phyloP scores from a whole-genome alignment of 208 protist genomes.

The Trypanosomatidae sp. region DNA sequence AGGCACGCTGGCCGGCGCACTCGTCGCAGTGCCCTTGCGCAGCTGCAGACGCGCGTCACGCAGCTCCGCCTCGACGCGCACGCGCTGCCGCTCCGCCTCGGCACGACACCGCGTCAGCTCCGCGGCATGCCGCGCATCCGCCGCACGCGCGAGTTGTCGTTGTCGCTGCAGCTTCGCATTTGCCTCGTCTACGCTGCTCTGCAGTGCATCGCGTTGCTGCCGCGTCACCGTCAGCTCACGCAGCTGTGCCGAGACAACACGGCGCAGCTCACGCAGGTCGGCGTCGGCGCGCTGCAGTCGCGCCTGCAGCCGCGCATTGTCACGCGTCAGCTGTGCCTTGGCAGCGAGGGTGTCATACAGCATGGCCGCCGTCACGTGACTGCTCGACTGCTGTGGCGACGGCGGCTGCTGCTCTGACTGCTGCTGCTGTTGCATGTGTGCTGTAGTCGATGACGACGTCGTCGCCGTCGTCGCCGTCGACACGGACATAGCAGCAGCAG shows the following conservation, averaged over 20 bases:
- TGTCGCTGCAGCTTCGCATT: slow-evolving; percentile 36
- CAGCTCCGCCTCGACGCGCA: slow-evolving; percentile 60
- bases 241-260: slow-evolving; percentile 64
- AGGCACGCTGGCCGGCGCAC: too few species aligned
- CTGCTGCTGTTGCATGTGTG: not conserved
- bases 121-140: slow-evolving; percentile 26
- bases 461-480: not conserved
- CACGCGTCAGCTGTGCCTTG: slow-evolving; percentile 39
- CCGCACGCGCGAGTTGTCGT: slow-evolving; percentile 14
- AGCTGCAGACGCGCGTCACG: slow-evolving; percentile 63
- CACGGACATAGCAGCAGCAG: too few species aligned
- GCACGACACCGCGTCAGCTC: slow-evolving; percentile 31
- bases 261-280: slow-evolving; percentile 39
- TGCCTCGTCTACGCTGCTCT: slow-evolving; percentile 15
- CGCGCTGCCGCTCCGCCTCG: slow-evolving; percentile 57
- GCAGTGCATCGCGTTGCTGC: slow-evolving; percentile 20
- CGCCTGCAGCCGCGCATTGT: slow-evolving; percentile 37
- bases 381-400: slow-evolving; percentile 2
- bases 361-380: slow-evolving; percentile 10
- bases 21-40: too few species aligned
- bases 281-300: slow-evolving; percentile 14
- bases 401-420: not conserved
- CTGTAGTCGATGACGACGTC: not conserved
- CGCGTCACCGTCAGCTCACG: slow-evolving; percentile 32
- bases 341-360: slow-evolving; percentile 46